A percentile compares a stretch with the other conserved stretches of the same genome.
Conservation (phyloP, 2,329 filamentous ascomycete species). For the Ilyonectria mors-panacis region DNA sequence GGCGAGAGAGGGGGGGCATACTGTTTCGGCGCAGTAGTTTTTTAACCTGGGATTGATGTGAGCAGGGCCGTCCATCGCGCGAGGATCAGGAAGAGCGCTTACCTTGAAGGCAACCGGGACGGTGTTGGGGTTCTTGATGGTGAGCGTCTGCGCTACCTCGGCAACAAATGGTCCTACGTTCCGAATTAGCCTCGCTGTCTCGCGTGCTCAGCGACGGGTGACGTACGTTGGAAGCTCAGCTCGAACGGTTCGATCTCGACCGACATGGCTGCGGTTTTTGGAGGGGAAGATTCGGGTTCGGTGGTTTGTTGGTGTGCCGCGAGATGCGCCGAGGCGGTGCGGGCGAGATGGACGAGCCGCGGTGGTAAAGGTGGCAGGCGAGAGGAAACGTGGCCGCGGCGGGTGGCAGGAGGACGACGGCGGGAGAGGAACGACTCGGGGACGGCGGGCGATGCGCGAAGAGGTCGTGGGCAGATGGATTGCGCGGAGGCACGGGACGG, state of each 20-base stretch:
- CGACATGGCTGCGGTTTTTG: constrained; percentile 77
- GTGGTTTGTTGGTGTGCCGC: constrained; percentile 37
- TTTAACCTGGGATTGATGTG: constrained; percentile 81
- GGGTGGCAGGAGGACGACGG: constrained; percentile 1
- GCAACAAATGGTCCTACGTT: constrained; percentile 74
- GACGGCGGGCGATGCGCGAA: neutral
- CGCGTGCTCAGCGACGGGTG: constrained; percentile 32
- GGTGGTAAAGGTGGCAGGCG: constrained; percentile 40
- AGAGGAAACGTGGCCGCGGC: constrained; percentile 23
- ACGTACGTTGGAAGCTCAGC: constrained; percentile 93
- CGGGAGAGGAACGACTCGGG: constrained; percentile 1
- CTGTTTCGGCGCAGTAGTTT: constrained; percentile 99
- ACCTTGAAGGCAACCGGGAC: constrained; percentile 80
- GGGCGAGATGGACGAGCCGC: constrained; percentile 12
- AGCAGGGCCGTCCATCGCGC: constrained; percentile 29
- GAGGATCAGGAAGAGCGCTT: constrained; percentile 46
- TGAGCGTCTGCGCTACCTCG: constrained; percentile 76
- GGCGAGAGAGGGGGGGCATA: constrained; percentile 61
- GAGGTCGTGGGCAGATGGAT: neutral
- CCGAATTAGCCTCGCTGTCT: constrained; percentile 39
- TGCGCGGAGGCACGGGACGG: constrained; percentile 6
- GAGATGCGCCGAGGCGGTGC: constrained; percentile 35
- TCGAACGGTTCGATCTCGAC: constrained; percentile 93
- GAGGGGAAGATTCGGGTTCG: constrained; percentile 14
- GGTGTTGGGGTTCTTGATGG: constrained; percentile 75